A percentile compares a stretch with the other conserved stretches of the same genome.
These are phyloP conservation scores for Plantago rigida DNA, from an alignment of 305 asterid genomes.

Conservation along the genomic window DNA sequence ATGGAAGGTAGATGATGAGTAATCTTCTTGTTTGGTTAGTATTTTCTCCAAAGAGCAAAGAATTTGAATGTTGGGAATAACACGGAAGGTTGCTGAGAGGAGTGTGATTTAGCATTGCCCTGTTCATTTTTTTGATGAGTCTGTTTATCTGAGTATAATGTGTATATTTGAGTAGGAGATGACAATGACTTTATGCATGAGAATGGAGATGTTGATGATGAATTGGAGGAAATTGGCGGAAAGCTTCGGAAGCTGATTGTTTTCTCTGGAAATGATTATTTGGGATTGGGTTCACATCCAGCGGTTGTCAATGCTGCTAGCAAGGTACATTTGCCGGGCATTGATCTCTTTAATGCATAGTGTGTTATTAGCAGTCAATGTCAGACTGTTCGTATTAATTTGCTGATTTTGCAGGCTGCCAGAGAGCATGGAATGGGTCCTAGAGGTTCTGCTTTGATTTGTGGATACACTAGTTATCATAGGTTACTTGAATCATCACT, in stretches of 20 bases:
- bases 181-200: constrained; percentile 35
- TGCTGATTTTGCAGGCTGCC: constrained; percentile 54
- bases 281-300: constrained; percentile 93
- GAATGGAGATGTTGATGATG: constrained; percentile 28
- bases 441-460: constrained; percentile 87
- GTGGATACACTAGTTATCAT: constrained; percentile 89
- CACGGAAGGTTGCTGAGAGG: background rate
- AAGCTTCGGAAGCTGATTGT: constrained; percentile 55
- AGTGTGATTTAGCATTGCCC: constrained; percentile 3
- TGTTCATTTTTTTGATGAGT: background rate
- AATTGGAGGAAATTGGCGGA: constrained; percentile 32
- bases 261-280: constrained; percentile 93
- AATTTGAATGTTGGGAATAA: background rate
- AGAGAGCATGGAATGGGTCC: constrained; percentile 94
- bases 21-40: too few relatives aligned
- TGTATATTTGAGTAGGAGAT: constrained; percentile 42
- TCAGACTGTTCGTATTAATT: constrained; percentile 12
- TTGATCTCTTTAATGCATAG: constrained; percentile 7
- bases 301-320: constrained; percentile 62
- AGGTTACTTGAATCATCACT: constrained; percentile 68
- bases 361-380: constrained; percentile 1
- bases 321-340: constrained; percentile 35
- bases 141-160: constrained; percentile 2
- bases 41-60: background rate
- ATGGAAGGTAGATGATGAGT: background rate